Evolutionary conservation across 495 filamentous ascomycete genomes (phyloP).

Genomic region (Annulohypoxylon maeteangense): DNA sequence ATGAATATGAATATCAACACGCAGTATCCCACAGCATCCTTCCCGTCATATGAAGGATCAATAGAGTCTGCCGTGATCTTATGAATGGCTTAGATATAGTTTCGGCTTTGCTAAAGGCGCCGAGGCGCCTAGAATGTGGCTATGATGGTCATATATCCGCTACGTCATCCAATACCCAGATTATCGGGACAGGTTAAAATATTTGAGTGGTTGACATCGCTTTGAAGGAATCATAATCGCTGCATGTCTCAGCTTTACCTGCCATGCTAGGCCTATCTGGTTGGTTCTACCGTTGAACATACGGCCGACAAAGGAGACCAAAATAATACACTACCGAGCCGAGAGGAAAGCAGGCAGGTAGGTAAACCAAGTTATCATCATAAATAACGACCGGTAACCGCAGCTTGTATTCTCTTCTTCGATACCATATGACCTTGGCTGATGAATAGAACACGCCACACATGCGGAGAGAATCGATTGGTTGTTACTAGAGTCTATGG

Average conservation of each 20-base stretch:
- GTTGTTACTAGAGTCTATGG: not conserved
- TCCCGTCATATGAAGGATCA: constrained; percentile 1
- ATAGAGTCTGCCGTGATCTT: not conserved
- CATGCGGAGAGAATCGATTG: not conserved
- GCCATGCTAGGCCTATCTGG: not conserved
- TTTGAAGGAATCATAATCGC: not conserved
- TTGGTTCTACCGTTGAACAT: not conserved
- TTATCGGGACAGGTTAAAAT: constrained; percentile 17
- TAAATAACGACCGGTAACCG: not conserved
- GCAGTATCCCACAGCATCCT: not conserved
- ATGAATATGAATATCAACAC: not conserved
- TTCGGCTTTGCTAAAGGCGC: constrained; percentile 6
- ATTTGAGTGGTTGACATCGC: not conserved
- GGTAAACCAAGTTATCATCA: not conserved
- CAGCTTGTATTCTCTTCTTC: not conserved
- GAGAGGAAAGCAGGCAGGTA: not conserved
- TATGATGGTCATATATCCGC: constrained; percentile 1
- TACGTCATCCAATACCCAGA: constrained; percentile 34
- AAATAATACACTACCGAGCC: not conserved
- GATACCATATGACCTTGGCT: not conserved
- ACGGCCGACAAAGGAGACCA: not conserved
- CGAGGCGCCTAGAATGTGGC: constrained; percentile 15
- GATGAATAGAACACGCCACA: not conserved
- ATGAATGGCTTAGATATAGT: not conserved
- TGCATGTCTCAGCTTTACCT: not conserved